phyloP scores from a whole-genome alignment of 257 asterid genomes.

The Capsicum chinense region DNA sequence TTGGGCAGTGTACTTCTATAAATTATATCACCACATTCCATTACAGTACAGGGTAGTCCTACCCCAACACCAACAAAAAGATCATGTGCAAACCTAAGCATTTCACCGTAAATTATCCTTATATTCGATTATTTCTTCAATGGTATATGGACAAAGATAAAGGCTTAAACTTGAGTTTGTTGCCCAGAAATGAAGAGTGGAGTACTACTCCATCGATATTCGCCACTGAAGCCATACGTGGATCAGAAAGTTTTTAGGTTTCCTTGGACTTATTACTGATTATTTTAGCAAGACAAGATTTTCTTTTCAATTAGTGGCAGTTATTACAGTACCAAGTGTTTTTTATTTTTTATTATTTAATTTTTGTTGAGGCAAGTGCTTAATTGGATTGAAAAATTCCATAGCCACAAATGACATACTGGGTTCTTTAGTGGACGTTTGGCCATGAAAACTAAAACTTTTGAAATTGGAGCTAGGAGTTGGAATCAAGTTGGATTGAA shows the following conservation, averaged over 20 bases:
- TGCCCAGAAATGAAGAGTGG: conserved; percentile 67
- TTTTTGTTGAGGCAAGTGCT: conserved; percentile 69
- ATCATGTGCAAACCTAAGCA: conserved; percentile 54
- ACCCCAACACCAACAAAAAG: conserved; percentile 43
- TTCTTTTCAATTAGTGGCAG: conserved; percentile 32
- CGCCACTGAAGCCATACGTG: conserved; percentile 67
- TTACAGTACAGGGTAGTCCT: conserved; percentile 95
- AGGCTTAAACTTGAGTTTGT: conserved; percentile 52
- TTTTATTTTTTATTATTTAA: not conserved
- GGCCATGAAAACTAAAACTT: no score
- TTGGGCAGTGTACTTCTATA: conserved; percentile 92
- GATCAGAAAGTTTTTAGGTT: not conserved
- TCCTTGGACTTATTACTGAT: not conserved
- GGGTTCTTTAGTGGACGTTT: no score
- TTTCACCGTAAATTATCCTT: conserved; percentile 52
- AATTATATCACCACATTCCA: conserved; percentile 95
- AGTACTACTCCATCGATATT: conserved; percentile 56
- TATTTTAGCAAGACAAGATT: conserved; percentile 5
- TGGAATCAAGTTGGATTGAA: no score
- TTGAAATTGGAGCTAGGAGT: no score
- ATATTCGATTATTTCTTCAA: conserved; percentile 36
- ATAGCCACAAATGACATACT: conserved; percentile 53
- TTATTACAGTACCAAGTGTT: conserved; percentile 47
- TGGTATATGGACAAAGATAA: conserved; percentile 37
- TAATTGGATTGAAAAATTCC: conserved; percentile 39